phyloP scores from a whole-genome alignment of 768 basidiomycete species.

The Kwoniella newhampshirensis region DNA sequence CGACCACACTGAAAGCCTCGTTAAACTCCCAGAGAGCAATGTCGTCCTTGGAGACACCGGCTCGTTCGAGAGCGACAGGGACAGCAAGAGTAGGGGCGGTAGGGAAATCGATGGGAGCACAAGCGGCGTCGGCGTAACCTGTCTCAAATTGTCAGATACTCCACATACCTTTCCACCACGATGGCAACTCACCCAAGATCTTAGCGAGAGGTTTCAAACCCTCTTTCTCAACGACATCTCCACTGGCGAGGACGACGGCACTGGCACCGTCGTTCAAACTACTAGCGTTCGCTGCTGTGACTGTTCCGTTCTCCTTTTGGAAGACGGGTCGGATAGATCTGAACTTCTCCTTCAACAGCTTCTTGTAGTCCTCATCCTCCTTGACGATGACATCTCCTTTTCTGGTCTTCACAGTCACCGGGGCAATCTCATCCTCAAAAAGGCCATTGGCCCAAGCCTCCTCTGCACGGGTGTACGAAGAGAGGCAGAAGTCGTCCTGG shows the following conservation, averaged over 20 bases:
- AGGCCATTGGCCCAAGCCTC: constrained; percentile 81
- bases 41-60: constrained; percentile 76
- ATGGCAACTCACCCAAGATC: constrained; percentile 72
- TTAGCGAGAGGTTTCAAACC: constrained; percentile 91
- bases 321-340: constrained; percentile 85
- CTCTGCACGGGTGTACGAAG: constrained; percentile 90
- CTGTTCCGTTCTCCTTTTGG: constrained; percentile 72
- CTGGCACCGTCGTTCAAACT: constrained; percentile 94
- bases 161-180: background rate
- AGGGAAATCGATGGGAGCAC: constrained; percentile 96
- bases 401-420: constrained; percentile 80
- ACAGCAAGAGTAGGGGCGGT: constrained; percentile 88
- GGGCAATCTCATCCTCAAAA: constrained; percentile 83
- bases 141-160: constrained; percentile 8
- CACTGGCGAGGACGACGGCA: constrained; percentile 90
- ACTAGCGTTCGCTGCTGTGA: constrained; percentile 96
- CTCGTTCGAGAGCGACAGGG: constrained; percentile 81
- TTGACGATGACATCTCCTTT: constrained; percentile 71
- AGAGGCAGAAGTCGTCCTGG: constrained; percentile 86
- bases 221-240: constrained; percentile 85
- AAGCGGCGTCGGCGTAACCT: constrained; percentile 97
- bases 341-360: constrained; percentile 90
- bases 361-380: constrained; percentile 98
- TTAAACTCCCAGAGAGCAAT: constrained; percentile 94
- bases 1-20: constrained; percentile 95